Evolutionary conservation across 2,329 filamentous ascomycete genomes (phyloP), one percentile per base, ranked within the genome.

Genomic region (Onygena corvina): DNA sequence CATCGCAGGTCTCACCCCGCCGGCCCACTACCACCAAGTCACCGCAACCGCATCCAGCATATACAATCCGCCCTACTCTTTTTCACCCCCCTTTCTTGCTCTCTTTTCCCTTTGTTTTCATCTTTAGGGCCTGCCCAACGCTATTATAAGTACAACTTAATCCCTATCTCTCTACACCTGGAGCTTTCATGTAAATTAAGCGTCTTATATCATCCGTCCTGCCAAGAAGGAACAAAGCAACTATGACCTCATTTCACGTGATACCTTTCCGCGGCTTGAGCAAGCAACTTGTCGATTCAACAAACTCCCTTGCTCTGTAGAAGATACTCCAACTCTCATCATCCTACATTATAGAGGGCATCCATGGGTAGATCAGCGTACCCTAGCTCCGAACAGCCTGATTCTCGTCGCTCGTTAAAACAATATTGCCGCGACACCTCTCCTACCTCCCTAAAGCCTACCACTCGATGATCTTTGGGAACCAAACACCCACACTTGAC

Each of bases 241-340:
- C 40, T 31, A 46, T 46, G 42, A 46, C 42, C 16, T 46, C 42
- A 46, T 9, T 7, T n/a, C 42, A 46, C 42, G 42, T 46, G 42
- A 46, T 30, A 6, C 25, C 29, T 16, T 18, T 29, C 29, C n/a
- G 23, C 23, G 42, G 40, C 3, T n/a, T n/a, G n/a, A n/a, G n/a
- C n/a, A n/a, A n/a, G n/a, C n/a, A n/a, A n/a, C n/a, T n/a, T n/a
- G n/a, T n/a, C n/a, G n/a, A n/a, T n/a, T n/a, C n/a, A n/a, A n/a
- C n/a, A n/a, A n/a, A n/a, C n/a, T n/a, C n/a, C n/a, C n/a, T n/a
- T n/a, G n/a, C n/a, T n/a, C n/a, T n/a, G n/a, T n/a, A n/a, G n/a
- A n/a, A n/a, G n/a, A n/a, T n/a, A n/a, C n/a, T n/a, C n/a, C n/a
- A n/a, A n/a, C n/a, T n/a, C n/a, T n/a, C n/a, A n/a, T n/a, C n/a